Base-by-base conservation (phyloP, 2,329 filamentous ascomycete genomes). In the Curvularia lunata region DNA sequence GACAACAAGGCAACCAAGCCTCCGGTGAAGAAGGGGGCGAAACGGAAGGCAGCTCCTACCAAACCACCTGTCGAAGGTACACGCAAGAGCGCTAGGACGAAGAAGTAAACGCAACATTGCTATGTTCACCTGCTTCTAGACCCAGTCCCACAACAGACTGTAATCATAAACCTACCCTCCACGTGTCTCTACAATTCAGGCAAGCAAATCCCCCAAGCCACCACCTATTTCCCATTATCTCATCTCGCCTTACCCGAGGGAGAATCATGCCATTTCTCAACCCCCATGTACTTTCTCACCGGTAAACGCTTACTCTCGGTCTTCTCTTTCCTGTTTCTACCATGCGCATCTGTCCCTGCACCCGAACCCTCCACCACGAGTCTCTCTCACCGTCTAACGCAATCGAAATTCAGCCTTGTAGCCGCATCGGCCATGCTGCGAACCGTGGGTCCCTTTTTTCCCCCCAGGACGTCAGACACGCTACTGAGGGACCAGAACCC, bases 71-170 rank as follows among this genome's bases (percentile, higher is more conserved):
- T 41, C 16, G 67, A 70, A 42, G 70, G 65, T 8, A 51, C 62
- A n/a, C 56, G 71, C 28, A 70, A 69, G 30, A 75, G 73, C 32
- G 66, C 50, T 21, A 59, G 71, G n/a, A 65, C 52, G 25, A 74
- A 66, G 45, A 65, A 60, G 49, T 65, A 65, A 41, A 21, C 4
- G 19, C 7, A n/a, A n/a, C n/a, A 7, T 23, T 25, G 6, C 23
- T 25, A 25, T 25, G 23, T 25, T 25, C 23, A 51, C 38, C 16
- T n/a, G n/a, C 25, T 4, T 46, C 16, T 28, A 18, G 25, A 25
- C 16, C 27, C n/a, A 30, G 8, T 25, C 19, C n/a, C 42, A 28
- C n/a, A 19, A 19, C 16, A 8, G 19, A 16, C 25, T 45, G 16
- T 8, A 6, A 37, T 18, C 9, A 25, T 28, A 27, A 6, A 8